A percentile compares a stretch with the other conserved stretches of the same genome.
Evolutionary conservation across 371 early-diverging fungal species (phyloP).

Genomic region (Mucor lusitanicus): DNA sequence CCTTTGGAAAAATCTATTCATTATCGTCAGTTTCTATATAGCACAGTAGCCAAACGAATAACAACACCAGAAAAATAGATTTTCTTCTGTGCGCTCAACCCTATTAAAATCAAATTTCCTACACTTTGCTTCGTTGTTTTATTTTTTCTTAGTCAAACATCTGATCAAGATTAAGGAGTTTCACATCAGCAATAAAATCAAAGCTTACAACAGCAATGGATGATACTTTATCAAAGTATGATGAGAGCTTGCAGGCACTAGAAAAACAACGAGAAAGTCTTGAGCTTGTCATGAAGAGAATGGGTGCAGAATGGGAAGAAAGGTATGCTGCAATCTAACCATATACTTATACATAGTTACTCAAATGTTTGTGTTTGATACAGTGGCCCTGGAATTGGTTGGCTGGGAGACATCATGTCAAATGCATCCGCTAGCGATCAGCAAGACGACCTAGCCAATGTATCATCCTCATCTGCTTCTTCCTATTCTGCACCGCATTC

Average conservation of each 20-base stretch:
- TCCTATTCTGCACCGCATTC: not conserved
- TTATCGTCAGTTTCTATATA: not conserved
- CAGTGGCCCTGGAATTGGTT: conserved; percentile 53
- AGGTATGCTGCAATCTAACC: conserved; percentile 28
- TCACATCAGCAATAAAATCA: not conserved
- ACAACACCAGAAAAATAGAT: not conserved
- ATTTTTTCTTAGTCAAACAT: not conserved
- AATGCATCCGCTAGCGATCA: not conserved
- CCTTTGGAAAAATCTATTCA: not conserved
- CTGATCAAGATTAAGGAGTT: not conserved
- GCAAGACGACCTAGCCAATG: not conserved
- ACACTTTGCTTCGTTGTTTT: not conserved
- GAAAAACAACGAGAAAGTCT: conserved; percentile 44
- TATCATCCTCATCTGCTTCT: not conserved
- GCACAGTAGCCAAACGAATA: not conserved
- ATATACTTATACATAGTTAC: not conserved
- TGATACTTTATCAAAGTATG: conserved; percentile 36
- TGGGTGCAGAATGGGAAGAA: conserved; percentile 55
- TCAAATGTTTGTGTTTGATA: not conserved
- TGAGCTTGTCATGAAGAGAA: conserved; percentile 41
- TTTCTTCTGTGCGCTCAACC: too few relatives aligned
- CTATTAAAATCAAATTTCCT: too few relatives aligned
- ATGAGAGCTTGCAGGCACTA: conserved; percentile 37
- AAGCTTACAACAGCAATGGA: conserved; percentile 24
- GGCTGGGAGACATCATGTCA: conserved; percentile 24